Evolutionary conservation across 495 filamentous ascomycete species (phyloP).

Genomic region (Collariella sp.): DNA sequence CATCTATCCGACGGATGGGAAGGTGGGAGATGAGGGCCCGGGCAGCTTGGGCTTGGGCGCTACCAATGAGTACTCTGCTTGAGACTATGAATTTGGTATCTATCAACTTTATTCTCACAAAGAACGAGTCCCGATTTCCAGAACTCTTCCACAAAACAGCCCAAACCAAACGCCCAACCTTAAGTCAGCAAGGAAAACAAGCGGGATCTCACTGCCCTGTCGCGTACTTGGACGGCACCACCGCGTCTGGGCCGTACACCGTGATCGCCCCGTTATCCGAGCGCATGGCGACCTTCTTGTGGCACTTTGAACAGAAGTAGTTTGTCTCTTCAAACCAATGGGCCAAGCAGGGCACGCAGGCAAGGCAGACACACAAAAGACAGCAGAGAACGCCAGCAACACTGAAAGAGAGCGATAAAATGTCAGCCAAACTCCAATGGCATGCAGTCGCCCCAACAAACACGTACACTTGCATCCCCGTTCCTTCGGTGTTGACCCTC

Average conservation of each 20-base stretch:
- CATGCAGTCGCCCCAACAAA: not conserved
- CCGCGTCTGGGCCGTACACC: constrained; percentile 9
- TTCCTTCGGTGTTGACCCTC: constrained; percentile 16
- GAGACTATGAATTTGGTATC: no score
- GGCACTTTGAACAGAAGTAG: constrained; percentile 24
- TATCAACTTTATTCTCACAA: no score
- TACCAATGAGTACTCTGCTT: not conserved
- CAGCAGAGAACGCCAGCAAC: constrained; percentile 25
- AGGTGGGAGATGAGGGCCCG: not conserved
- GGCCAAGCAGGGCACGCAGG: constrained; percentile 26
- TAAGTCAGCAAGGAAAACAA: no score
- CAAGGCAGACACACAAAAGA: constrained; percentile 25
- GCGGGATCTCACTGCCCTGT: no score
- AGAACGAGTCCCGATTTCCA: no score
- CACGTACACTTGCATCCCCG: constrained; percentile 25
- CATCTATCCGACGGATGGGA: constrained; percentile 16
- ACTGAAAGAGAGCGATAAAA: constrained; percentile 6
- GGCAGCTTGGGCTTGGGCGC: not conserved
- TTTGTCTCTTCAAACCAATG: constrained; percentile 29
- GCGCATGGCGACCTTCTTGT: constrained; percentile 20
- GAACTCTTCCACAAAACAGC: no score
- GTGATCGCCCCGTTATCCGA: constrained; percentile 14
- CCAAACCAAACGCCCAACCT: no score
- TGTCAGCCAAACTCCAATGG: not conserved
- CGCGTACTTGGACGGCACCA: constrained; percentile 13